Evolutionary conservation across 2,329 filamentous ascomycete genomes (phyloP).

Genomic region (Rutstroemia sp.): DNA sequence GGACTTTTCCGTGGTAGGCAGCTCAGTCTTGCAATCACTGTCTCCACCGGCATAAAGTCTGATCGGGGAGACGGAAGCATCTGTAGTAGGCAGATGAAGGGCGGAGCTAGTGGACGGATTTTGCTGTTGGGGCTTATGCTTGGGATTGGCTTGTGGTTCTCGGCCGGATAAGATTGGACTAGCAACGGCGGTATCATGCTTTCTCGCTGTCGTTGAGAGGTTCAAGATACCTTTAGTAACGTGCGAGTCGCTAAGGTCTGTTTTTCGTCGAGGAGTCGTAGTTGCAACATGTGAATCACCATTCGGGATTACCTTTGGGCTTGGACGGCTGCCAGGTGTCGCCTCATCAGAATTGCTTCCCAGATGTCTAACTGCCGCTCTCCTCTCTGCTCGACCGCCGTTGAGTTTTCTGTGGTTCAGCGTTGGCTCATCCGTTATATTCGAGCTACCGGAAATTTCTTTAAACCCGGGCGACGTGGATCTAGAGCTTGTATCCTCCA

Average conservation of each 20-base stretch:
- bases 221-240: conserved; percentile 22
- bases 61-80: background rate
- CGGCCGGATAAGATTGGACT: too few relatives aligned
- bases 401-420: background rate
- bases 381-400: background rate
- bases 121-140: conserved; percentile 21
- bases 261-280: conserved; percentile 11
- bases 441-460: background rate
- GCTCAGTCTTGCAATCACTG: too few relatives aligned
- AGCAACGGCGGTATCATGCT: conserved; percentile 5
- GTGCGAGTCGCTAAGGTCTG: conserved; percentile 20
- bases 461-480: background rate
- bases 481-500: background rate
- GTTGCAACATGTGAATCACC: conserved; percentile 6
- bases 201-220: conserved; percentile 14
- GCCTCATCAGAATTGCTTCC: background rate
- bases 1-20: background rate
- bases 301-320: conserved; percentile 9
- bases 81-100: conserved; percentile 12
- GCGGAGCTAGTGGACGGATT: conserved; percentile 19
- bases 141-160: conserved; percentile 28
- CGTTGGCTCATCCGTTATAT: background rate
- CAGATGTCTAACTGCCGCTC: background rate
- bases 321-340: background rate
- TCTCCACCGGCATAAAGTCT: too few relatives aligned